phyloP scores from a whole-genome alignment of 2,329 filamentous ascomycete species.

The Colletotrichum filicis region DNA sequence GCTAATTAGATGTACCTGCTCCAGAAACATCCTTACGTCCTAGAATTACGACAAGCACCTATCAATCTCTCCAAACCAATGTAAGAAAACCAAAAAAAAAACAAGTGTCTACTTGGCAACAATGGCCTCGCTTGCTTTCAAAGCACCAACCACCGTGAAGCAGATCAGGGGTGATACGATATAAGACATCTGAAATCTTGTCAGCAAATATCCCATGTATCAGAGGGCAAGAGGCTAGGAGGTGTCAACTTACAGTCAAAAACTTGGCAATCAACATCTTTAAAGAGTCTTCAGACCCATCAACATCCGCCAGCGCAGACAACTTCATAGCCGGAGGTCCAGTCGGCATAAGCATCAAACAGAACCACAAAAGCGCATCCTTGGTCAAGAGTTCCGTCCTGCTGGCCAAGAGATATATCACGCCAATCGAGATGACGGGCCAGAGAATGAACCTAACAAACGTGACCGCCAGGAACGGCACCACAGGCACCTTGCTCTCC shows the following conservation, averaged over 20 bases:
- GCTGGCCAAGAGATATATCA: constrained; percentile 65
- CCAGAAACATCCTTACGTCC: too few relatives aligned
- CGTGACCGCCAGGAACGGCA: constrained; percentile 64
- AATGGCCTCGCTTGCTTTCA: constrained; percentile 21
- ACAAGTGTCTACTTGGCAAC: background rate
- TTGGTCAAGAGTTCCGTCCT: constrained; percentile 60
- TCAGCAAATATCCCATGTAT: background rate
- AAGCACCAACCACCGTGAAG: constrained; percentile 26
- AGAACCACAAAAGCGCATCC: constrained; percentile 76
- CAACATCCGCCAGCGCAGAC: constrained; percentile 57
- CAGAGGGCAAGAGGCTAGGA: rapidly evolving
- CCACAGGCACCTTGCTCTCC: constrained; percentile 45
- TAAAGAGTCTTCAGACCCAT: constrained; percentile 49
- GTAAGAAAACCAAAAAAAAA: background rate
- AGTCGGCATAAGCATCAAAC: constrained; percentile 59
- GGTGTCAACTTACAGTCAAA: constrained; percentile 47
- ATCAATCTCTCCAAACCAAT: background rate
- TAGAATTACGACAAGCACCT: background rate
- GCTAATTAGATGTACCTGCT: too few relatives aligned
- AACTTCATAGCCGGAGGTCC: constrained; percentile 60
- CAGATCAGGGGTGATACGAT: constrained; percentile 30
- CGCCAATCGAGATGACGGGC: constrained; percentile 59
- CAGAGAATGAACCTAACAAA: constrained; percentile 69
- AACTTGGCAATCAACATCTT: constrained; percentile 57
- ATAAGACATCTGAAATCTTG: constrained; percentile 15